phyloP scores from a whole-genome alignment of 805 yeast species.

The Metschnikowia similis region DNA sequence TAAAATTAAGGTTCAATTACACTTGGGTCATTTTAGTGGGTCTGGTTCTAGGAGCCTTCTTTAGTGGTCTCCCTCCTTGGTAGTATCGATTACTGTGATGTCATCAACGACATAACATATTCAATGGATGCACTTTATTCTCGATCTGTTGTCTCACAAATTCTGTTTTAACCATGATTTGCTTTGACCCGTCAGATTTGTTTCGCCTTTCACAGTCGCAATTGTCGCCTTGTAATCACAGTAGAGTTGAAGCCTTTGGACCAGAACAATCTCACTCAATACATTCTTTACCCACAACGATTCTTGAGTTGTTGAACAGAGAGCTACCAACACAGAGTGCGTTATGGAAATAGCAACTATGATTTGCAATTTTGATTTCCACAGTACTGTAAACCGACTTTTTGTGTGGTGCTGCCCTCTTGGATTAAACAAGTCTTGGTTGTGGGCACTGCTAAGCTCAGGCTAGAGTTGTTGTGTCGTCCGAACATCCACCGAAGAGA shows the following conservation, averaged over 20 bases:
- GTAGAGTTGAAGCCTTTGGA: background rate
- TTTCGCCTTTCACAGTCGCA: background rate
- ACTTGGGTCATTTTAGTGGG: too few species aligned
- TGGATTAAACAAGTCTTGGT: too few species aligned
- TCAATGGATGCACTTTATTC: too few species aligned
- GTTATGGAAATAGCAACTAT: background rate
- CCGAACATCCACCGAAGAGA: too few species aligned
- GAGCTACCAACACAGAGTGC: background rate
- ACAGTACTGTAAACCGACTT: background rate
- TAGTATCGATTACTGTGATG: too few species aligned
- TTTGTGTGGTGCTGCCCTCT: too few species aligned
- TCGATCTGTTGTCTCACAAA: background rate
- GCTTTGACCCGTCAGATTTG: background rate
- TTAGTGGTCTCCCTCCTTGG: too few species aligned
- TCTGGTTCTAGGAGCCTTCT: too few species aligned
- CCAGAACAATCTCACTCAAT: background rate
- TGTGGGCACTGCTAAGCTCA: too few species aligned
- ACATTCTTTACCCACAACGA: background rate
- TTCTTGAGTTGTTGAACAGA: background rate
- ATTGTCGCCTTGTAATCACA: background rate
- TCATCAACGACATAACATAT: too few species aligned
- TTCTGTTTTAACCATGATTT: background rate
- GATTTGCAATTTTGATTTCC: background rate
- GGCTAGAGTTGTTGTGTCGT: too few species aligned
- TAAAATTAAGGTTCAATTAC: too few species aligned